These are phyloP conservation scores for Leccinum barrowsii DNA, from an alignment of 768 basidiomycete species.

Conservation along the genomic window DNA sequence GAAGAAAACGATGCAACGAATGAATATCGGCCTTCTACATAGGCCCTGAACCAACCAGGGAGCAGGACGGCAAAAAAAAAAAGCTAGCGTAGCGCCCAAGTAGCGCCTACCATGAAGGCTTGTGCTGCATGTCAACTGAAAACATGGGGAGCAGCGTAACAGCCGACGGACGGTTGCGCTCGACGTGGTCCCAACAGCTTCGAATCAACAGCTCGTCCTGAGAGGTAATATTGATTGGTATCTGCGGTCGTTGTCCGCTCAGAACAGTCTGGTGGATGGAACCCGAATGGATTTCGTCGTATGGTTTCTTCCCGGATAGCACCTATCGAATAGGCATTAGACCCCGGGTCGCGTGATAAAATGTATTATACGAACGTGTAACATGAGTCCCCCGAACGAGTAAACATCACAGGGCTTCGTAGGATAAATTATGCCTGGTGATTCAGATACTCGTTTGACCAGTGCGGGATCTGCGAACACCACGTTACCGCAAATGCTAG, in stretches of 20 bases:
- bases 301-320: conserved; percentile 21
- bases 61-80: no score
- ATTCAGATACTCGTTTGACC: conserved; percentile 1
- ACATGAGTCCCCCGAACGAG: conserved; percentile 35
- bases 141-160: conserved; percentile 6
- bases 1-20: no score
- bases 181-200: conserved; percentile 17
- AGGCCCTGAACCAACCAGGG: no score
- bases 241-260: conserved; percentile 11
- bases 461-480: conserved; percentile 45
- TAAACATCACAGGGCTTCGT: conserved; percentile 26
- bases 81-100: no score
- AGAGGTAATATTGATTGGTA: conserved; percentile 1
- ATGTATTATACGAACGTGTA: conserved; percentile 19
- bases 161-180: conserved; percentile 17
- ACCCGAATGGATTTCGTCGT: neutral
- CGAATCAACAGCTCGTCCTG: conserved; percentile 10
- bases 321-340: conserved; percentile 17
- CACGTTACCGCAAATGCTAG: conserved; percentile 36
- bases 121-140: neutral
- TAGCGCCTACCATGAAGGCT: neutral
- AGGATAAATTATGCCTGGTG: conserved; percentile 6
- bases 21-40: no score
- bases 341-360: neutral
- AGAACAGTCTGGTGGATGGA: neutral